Conservation (phyloP, 495 filamentous ascomycete genomes). For the Daldinia grandis region DNA sequence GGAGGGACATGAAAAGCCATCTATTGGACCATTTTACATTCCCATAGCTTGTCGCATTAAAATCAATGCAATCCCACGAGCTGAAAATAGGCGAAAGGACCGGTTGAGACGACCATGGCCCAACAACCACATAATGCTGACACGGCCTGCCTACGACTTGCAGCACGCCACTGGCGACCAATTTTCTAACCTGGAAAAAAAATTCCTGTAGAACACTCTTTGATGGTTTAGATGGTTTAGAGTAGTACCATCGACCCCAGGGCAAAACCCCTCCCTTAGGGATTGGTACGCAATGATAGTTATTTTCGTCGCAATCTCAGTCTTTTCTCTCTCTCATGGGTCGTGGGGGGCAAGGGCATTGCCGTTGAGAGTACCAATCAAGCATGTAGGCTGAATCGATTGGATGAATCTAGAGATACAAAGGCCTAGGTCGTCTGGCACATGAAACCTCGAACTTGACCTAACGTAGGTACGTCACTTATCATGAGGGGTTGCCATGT, state of each 20-base stretch:
- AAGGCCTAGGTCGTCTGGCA: slow-evolving; percentile 13
- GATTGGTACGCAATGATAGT: no score
- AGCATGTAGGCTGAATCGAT: slow-evolving; percentile 32
- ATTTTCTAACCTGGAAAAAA: slow-evolving; percentile 2
- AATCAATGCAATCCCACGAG: slow-evolving; percentile 41
- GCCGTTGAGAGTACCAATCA: slow-evolving; percentile 2
- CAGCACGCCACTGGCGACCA: slow-evolving; percentile 4
- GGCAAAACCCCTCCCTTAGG: not conserved
- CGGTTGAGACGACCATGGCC: slow-evolving; percentile 30
- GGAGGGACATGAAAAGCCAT: not conserved
- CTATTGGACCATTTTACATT: slow-evolving; percentile 29
- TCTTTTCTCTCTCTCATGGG: no score
- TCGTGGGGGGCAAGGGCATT: no score
- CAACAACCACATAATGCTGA: slow-evolving; percentile 28
- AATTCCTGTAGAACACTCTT: not conserved
- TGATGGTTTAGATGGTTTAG: no score
- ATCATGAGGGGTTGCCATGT: slow-evolving; percentile 23
- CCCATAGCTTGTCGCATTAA: slow-evolving; percentile 34
- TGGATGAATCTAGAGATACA: slow-evolving; percentile 19
- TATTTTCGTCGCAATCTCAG: no score
- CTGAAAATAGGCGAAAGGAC: slow-evolving; percentile 35
- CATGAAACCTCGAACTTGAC: slow-evolving; percentile 35
- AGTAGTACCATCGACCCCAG: slow-evolving; percentile 4
- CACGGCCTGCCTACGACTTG: slow-evolving; percentile 22
- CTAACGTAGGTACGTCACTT: slow-evolving; percentile 30